Evolutionary conservation across 768 basidiomycete species (phyloP).

Genomic region (Termitomyces sp.): DNA sequence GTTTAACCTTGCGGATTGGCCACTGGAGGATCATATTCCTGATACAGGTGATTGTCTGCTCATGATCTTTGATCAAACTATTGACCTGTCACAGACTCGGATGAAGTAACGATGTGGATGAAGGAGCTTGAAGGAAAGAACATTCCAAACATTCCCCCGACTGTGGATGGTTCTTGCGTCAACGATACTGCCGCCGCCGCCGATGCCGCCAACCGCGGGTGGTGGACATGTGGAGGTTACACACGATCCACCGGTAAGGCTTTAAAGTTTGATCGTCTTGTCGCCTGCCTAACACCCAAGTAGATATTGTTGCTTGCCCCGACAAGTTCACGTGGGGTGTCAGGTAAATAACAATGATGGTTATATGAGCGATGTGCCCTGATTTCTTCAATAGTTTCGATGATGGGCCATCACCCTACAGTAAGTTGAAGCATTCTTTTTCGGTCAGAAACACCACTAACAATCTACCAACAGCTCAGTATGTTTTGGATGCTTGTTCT

Average conservation of each 20-base stretch:
- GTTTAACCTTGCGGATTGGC: conserved; percentile 46
- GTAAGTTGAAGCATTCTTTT: conserved; percentile 38
- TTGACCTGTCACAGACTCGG: conserved; percentile 37
- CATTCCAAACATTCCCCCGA: conserved; percentile 66
- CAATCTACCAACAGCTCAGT: conserved; percentile 21
- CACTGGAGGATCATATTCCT: conserved; percentile 57
- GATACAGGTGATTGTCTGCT: conserved; percentile 42
- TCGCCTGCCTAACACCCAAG: background rate
- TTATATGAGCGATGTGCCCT: background rate
- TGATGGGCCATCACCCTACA: conserved; percentile 85
- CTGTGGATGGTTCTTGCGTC: conserved; percentile 65
- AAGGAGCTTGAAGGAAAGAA: conserved; percentile 66
- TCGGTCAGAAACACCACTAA: background rate
- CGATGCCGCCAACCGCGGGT: conserved; percentile 63
- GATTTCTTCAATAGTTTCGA: conserved; percentile 52
- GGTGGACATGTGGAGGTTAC: conserved; percentile 89
- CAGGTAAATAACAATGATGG: conserved; percentile 31
- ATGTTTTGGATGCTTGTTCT: conserved; percentile 6
- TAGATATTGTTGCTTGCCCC: conserved; percentile 67
- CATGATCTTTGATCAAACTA: background rate
- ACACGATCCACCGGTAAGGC: conserved; percentile 46
- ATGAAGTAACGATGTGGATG: conserved; percentile 73
- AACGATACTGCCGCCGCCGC: conserved; percentile 54
- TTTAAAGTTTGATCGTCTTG: background rate
- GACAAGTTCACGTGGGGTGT: conserved; percentile 75